These are phyloP conservation scores for Apostasia ramifera DNA, from an alignment of 106 monocot genomes.

Conservation along the genomic window DNA sequence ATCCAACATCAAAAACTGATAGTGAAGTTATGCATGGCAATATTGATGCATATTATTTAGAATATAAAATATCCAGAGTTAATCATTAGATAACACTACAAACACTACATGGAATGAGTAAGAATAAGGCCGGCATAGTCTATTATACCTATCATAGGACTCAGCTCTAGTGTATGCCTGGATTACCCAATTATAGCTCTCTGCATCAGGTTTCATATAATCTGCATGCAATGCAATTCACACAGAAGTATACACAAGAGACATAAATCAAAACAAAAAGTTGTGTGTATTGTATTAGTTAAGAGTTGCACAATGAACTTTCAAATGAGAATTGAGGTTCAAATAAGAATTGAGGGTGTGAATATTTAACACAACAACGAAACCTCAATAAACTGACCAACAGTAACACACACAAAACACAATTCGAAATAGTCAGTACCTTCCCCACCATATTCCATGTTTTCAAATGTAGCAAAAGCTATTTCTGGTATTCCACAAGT, in stretches of 20 bases:
- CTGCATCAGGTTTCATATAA: slow-evolving; percentile 92
- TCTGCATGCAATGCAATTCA: slow-evolving; percentile 33
- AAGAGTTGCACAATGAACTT: too few relatives aligned
- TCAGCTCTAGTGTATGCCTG: slow-evolving; percentile 95
- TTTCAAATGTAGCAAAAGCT: slow-evolving; percentile 92
- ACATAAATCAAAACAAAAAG: too few relatives aligned
- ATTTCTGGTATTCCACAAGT: slow-evolving; percentile 98
- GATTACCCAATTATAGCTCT: slow-evolving; percentile 93
- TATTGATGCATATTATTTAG: too few relatives aligned
- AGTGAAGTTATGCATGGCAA: too few relatives aligned
- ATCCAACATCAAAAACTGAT: too few relatives aligned
- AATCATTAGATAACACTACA: too few relatives aligned
- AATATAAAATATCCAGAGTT: too few relatives aligned
- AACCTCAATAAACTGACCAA: not conserved
- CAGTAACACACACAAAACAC: not conserved
- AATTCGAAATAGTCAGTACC: slow-evolving; percentile 29
- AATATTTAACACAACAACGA: too few relatives aligned
- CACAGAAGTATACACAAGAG: not conserved
- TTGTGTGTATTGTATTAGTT: too few relatives aligned
- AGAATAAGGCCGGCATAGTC: not conserved
- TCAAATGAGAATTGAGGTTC: too few relatives aligned
- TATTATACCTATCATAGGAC: slow-evolving; percentile 80
- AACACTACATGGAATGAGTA: not conserved
- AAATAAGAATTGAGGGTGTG: too few relatives aligned
- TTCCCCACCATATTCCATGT: slow-evolving; percentile 99